A percentile compares a stretch with the other conserved stretches of the same genome.
Conservation (phyloP, 495 filamentous ascomycete genomes). For the Xylaria curta region DNA sequence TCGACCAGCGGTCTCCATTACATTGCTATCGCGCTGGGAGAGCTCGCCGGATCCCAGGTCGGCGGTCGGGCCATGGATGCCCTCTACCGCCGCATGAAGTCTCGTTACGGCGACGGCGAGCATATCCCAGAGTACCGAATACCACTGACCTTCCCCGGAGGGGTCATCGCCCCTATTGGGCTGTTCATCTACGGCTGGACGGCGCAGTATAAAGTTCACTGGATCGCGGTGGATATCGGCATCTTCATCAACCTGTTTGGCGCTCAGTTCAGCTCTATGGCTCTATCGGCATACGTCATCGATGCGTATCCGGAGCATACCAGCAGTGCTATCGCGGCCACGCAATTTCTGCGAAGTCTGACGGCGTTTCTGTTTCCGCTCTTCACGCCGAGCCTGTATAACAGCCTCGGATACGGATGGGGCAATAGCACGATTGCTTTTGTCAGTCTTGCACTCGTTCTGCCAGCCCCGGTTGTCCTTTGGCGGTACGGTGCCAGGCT, state of each 20-base stretch:
- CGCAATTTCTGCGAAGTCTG: slow-evolving; percentile 67
- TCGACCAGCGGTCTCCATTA: slow-evolving; percentile 52
- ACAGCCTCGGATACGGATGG: slow-evolving; percentile 60
- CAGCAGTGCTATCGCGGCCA: slow-evolving; percentile 70
- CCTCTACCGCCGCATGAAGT: slow-evolving; percentile 33
- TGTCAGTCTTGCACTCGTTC: slow-evolving; percentile 48
- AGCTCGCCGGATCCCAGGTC: slow-evolving; percentile 51
- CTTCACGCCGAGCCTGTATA: slow-evolving; percentile 70
- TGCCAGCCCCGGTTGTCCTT: slow-evolving; percentile 55
- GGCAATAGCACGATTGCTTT: slow-evolving; percentile 61
- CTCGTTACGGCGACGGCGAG: slow-evolving; percentile 4
- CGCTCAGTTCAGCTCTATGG: background rate
- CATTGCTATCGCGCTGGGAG: slow-evolving; percentile 59
- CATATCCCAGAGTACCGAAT: slow-evolving; percentile 35
- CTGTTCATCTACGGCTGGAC: slow-evolving; percentile 53
- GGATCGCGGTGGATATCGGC: slow-evolving; percentile 50
- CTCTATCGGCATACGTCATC: slow-evolving; percentile 62
- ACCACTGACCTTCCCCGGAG: slow-evolving; percentile 36
- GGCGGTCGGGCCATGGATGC: slow-evolving; percentile 44
- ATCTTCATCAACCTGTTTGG: slow-evolving; percentile 31
- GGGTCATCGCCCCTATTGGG: slow-evolving; percentile 30
- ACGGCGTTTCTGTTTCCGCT: slow-evolving; percentile 76
- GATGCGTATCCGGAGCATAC: slow-evolving; percentile 76
- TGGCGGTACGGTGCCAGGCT: slow-evolving; percentile 49
- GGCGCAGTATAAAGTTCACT: slow-evolving; percentile 39